Conservation (phyloP, 2,329 filamentous ascomycete species). For the Stenocarpella maydis region DNA sequence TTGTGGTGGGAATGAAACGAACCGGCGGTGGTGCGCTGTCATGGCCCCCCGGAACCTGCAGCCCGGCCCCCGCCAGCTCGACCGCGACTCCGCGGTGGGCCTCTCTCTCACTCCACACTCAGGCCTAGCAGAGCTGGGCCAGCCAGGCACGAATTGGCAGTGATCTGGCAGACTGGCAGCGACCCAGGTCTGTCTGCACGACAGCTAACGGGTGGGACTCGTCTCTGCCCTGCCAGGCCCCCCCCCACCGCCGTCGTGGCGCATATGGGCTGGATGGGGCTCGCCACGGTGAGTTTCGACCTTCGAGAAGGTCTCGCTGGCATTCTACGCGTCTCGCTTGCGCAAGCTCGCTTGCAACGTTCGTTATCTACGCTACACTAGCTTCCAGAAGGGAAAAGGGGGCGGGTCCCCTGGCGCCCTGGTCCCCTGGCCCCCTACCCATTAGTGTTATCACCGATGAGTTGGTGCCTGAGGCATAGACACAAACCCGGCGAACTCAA, state of each 20-base stretch:
- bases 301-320: slow-evolving; percentile 32
- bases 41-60: slow-evolving; percentile 20
- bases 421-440: background rate
- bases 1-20: too few species aligned
- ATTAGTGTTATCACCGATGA: background rate
- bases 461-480: slow-evolving; percentile 11
- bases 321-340: slow-evolving; percentile 29
- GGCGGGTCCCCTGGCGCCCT: slow-evolving; percentile 15
- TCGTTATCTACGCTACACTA: background rate
- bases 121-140: too few species aligned
- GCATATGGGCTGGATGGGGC: too few species aligned
- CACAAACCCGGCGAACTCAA: background rate
- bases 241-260: too few species aligned
- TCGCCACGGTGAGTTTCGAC: slow-evolving; percentile 12
- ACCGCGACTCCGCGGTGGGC: too few species aligned
- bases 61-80: slow-evolving; percentile 25
- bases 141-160: slow-evolving; percentile 19
- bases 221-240: background rate
- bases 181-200: too few species aligned
- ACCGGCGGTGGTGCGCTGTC: slow-evolving; percentile 32
- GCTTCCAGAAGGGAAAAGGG: slow-evolving; percentile 25
- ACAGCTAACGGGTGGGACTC: background rate
- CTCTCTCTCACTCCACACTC: too few species aligned
- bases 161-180: background rate
- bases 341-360: slow-evolving; percentile 14